phyloP scores from a whole-genome alignment of 345 rosid genomes.

The Lumnitzera littorea region DNA sequence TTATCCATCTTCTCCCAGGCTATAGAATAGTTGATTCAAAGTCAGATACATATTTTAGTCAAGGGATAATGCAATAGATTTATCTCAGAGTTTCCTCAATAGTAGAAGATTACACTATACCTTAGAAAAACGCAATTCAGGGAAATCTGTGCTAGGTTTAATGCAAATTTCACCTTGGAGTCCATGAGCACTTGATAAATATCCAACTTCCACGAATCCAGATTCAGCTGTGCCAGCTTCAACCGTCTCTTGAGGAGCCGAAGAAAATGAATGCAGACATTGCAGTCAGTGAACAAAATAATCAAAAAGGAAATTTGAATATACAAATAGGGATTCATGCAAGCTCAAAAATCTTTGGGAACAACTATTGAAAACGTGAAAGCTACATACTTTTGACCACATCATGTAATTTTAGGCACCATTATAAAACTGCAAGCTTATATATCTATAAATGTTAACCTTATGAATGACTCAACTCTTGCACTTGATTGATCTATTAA shows the following conservation, averaged over 20 bases:
- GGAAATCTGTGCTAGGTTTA: constrained; percentile 77
- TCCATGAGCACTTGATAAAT: constrained; percentile 69
- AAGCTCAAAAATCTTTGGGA: too few species aligned
- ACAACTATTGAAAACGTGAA: too few species aligned
- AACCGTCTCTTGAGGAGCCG: constrained; percentile 43
- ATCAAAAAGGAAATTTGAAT: not conserved
- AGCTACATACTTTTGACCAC: too few species aligned
- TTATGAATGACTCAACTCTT: too few species aligned
- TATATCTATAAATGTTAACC: too few species aligned
- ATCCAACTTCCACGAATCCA: constrained; percentile 70
- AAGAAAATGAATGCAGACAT: constrained; percentile 1
- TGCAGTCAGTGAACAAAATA: not conserved
- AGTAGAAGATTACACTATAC: constrained; percentile 19
- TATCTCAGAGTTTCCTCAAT: not conserved
- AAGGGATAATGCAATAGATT: not conserved
- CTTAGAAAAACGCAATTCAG: constrained; percentile 68
- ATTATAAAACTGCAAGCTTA: too few species aligned
- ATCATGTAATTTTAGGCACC: too few species aligned
- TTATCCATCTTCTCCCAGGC: constrained; percentile 93
- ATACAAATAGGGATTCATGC: too few species aligned
- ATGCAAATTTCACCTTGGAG: constrained; percentile 73
- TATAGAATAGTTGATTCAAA: constrained; percentile 15
- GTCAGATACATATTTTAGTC: constrained; percentile 1
- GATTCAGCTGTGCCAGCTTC: constrained; percentile 29
- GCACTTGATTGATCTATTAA: too few species aligned